Evolutionary conservation across 164 flowering plant species (phyloP).

Genomic region (Kalanchoe fedtschenkoi): DNA sequence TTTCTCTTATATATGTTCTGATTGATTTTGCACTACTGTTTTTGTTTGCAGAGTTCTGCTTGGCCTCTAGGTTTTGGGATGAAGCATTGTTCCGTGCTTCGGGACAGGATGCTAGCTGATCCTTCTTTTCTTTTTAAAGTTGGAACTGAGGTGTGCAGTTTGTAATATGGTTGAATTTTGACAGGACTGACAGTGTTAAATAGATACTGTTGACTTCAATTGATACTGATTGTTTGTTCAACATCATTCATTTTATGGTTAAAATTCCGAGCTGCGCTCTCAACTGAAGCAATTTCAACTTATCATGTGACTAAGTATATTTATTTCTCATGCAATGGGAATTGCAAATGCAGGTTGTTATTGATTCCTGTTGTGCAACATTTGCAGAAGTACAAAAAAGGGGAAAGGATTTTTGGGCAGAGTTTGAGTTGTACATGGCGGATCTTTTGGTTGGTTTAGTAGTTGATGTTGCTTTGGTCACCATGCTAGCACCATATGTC

Average conservation of each 20-base stretch:
- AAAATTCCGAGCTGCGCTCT: not conserved
- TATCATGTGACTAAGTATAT: not conserved
- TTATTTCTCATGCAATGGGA: not conserved
- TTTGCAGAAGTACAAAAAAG: constrained; percentile 92
- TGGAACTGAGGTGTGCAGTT: constrained; percentile 70
- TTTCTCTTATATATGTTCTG: too few species aligned
- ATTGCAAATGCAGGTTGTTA: constrained; percentile 49
- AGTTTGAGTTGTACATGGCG: constrained; percentile 85
- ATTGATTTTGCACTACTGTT: too few species aligned
- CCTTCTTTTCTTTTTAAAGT: constrained; percentile 85
- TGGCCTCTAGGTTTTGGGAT: constrained; percentile 61
- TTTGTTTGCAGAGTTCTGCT: constrained; percentile 35
- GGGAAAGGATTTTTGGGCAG: constrained; percentile 97
- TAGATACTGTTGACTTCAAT: too few species aligned
- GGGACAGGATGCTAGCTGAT: constrained; percentile 88
- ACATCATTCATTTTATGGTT: too few species aligned
- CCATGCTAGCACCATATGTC: constrained; percentile 84
- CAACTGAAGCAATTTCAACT: too few species aligned
- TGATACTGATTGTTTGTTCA: too few species aligned
- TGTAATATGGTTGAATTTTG: not conserved
- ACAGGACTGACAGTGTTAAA: too few species aligned
- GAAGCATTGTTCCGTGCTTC: constrained; percentile 55
- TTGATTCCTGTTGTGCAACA: constrained; percentile 95
- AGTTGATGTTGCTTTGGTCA: constrained; percentile 79
- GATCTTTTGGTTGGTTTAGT: constrained; percentile 83